These are phyloP conservation scores for Amborella trichopoda DNA, from an alignment of 164 flowering plant species.

Conservation along the genomic window DNA sequence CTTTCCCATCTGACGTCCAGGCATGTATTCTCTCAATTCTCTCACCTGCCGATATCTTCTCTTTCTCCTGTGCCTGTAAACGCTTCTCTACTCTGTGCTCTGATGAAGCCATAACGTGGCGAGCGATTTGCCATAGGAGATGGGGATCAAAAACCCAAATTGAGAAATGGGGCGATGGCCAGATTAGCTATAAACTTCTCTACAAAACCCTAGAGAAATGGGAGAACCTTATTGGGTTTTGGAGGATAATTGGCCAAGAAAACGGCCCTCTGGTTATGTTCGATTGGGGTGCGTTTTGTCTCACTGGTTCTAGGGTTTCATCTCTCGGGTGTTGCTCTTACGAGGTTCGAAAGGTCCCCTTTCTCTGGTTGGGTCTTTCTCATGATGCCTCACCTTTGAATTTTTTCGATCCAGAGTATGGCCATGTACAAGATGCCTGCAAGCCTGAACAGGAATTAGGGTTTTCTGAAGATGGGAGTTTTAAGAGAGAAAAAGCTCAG, in stretches of 20 bases:
- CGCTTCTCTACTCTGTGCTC: slow-evolving; percentile 35
- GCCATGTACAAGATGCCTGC: too few species aligned
- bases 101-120: slow-evolving; percentile 48
- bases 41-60: slow-evolving; percentile 38
- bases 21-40: slow-evolving; percentile 72
- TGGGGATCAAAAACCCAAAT: slow-evolving; percentile 68
- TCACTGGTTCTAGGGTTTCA: slow-evolving; percentile 52
- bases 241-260: slow-evolving; percentile 48
- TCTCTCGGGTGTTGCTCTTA: slow-evolving; percentile 33
- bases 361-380: slow-evolving; percentile 53
- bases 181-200: slow-evolving; percentile 34
- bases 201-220: slow-evolving; percentile 43
- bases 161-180: slow-evolving; percentile 46
- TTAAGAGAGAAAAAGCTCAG: too few species aligned
- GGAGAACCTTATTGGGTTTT: slow-evolving; percentile 77
- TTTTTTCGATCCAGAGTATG: slow-evolving; percentile 47
- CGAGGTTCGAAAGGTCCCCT: slow-evolving; percentile 47
- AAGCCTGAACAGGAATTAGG: slow-evolving; percentile 12
- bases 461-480: slow-evolving; percentile 17
- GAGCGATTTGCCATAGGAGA: slow-evolving; percentile 51
- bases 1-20: slow-evolving; percentile 85
- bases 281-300: slow-evolving; percentile 65
- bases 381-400: slow-evolving; percentile 28
- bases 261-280: slow-evolving; percentile 53
- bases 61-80: slow-evolving; percentile 63